Percentiles rank a stretch among this genome's conserved stretches.
Evolutionary conservation across 345 rosid genomes (phyloP).

Genomic region (Lepidium sativum): DNA sequence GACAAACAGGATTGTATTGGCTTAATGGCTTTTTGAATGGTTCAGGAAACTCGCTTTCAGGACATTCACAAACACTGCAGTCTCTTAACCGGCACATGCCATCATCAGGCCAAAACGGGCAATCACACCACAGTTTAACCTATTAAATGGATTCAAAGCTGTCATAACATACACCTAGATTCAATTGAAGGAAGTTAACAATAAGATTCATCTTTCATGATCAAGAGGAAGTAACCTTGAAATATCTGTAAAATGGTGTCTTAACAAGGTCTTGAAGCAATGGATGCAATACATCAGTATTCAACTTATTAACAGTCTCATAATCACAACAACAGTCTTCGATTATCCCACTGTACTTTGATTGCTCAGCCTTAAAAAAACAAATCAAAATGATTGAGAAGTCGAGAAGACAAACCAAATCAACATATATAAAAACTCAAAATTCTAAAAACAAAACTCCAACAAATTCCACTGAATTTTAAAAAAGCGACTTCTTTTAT

Average conservation of each 20-base stretch:
- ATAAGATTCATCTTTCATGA: neutral
- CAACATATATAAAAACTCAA: neutral
- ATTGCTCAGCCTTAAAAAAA: constrained; percentile 26
- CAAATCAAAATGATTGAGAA: neutral
- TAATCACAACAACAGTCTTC: constrained; percentile 93
- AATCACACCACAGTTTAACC: constrained; percentile 97
- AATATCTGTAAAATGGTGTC: constrained; percentile 78
- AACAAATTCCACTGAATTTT: neutral
- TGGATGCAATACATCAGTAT: constrained; percentile 64
- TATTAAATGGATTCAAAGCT: constrained; percentile 19
- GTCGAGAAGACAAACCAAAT: neutral
- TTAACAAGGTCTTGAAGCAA: constrained; percentile 68
- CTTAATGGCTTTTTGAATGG: constrained; percentile 59
- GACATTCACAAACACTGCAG: constrained; percentile 96
- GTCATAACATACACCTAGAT: neutral
- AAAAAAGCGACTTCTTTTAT: neutral
- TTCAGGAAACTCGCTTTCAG: constrained; percentile 86
- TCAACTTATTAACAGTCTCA: constrained; percentile 70
- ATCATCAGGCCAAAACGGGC: constrained; percentile 98
- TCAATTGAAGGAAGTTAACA: no score
- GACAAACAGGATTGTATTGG: constrained; percentile 60
- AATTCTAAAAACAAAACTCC: neutral
- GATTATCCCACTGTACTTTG: constrained; percentile 56
- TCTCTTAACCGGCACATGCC: constrained; percentile 91
- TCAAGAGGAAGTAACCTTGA: constrained; percentile 49